Evolutionary conservation across 768 basidiomycete genomes (phyloP).

Genomic region (Podaxis sp.): DNA sequence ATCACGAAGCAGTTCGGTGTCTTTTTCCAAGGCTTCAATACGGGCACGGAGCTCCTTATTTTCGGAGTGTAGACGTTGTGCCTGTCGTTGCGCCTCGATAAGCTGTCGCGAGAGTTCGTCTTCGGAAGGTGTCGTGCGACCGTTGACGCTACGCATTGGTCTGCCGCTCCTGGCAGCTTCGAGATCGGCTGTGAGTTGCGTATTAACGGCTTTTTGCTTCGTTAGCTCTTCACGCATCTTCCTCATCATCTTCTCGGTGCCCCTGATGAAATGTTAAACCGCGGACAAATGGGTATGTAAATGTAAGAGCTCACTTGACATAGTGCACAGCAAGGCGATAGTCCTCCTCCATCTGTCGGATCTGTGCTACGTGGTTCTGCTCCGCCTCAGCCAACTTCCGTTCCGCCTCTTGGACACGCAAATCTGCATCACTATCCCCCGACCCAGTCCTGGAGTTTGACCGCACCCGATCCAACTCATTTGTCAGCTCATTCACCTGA

Average conservation of each 20-base stretch:
- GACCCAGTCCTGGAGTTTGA: conserved; percentile 29
- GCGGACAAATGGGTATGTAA: not conserved
- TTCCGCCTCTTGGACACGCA: conserved; percentile 64
- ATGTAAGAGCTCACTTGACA: conserved; percentile 71
- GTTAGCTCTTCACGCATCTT: conserved; percentile 94
- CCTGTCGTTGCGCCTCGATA: conserved; percentile 75
- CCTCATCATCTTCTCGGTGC: conserved; percentile 97
- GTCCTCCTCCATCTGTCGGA: conserved; percentile 91
- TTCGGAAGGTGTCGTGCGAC: conserved; percentile 74
- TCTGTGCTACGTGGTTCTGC: conserved; percentile 70
- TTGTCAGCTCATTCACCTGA: conserved; percentile 61
- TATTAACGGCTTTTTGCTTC: conserved; percentile 84
- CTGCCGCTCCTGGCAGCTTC: conserved; percentile 65
- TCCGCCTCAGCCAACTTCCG: conserved; percentile 79
- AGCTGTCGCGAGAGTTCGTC: conserved; percentile 80
- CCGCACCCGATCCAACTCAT: conserved; percentile 66
- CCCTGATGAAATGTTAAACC: conserved; percentile 46
- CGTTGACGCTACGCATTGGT: conserved; percentile 60
- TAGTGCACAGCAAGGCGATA: conserved; percentile 97
- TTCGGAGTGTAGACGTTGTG: conserved; percentile 67
- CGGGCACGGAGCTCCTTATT: conserved; percentile 77
- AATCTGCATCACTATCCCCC: conserved; percentile 30
- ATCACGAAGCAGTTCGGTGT: conserved; percentile 70
- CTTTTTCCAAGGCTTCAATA: conserved; percentile 72
- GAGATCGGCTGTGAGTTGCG: conserved; percentile 80